Percentiles rank a stretch among this genome's conserved stretches.
Conservation (phyloP, 352 stramenopile species). For the Pythium pyrilobum region DNA sequence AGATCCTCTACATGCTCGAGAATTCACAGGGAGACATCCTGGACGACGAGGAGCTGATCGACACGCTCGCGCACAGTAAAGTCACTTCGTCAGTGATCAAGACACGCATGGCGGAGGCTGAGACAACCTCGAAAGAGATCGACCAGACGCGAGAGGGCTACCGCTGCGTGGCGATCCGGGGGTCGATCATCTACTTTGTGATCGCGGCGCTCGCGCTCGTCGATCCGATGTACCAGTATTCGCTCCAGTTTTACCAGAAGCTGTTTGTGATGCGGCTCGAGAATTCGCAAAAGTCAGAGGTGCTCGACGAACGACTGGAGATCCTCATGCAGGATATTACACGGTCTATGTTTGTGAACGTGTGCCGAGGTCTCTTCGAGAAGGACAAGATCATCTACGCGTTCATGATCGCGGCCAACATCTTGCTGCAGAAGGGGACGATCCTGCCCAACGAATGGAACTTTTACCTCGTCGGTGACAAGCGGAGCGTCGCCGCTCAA, state of each 20-base stretch:
- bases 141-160: slow-evolving; percentile 90
- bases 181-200: slow-evolving; percentile 93
- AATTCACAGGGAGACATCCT: slow-evolving; percentile 93
- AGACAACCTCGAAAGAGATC: slow-evolving; percentile 89
- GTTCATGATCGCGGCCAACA: slow-evolving; percentile 90
- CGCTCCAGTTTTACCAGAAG: slow-evolving; percentile 92
- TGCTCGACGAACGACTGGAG: slow-evolving; percentile 73
- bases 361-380: slow-evolving; percentile 93
- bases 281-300: slow-evolving; percentile 73
- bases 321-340: slow-evolving; percentile 92
- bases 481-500: slow-evolving; percentile 52
- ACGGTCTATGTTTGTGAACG: slow-evolving; percentile 91
- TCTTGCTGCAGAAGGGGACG: slow-evolving; percentile 66
- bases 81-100: slow-evolving; percentile 89
- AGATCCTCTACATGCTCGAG: slow-evolving; percentile 92
- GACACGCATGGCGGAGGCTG: slow-evolving; percentile 84
- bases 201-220: slow-evolving; percentile 90
- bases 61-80: slow-evolving; percentile 88
- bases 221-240: slow-evolving; percentile 95
- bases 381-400: slow-evolving; percentile 95
- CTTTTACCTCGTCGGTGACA: slow-evolving; percentile 88
- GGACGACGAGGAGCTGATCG: slow-evolving; percentile 92
- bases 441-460: slow-evolving; percentile 81
- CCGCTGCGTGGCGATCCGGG: slow-evolving; percentile 84
- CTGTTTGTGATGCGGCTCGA: slow-evolving; percentile 89